phyloP scores from a whole-genome alignment of 768 basidiomycete species.

The Daedaleopsis nitida region DNA sequence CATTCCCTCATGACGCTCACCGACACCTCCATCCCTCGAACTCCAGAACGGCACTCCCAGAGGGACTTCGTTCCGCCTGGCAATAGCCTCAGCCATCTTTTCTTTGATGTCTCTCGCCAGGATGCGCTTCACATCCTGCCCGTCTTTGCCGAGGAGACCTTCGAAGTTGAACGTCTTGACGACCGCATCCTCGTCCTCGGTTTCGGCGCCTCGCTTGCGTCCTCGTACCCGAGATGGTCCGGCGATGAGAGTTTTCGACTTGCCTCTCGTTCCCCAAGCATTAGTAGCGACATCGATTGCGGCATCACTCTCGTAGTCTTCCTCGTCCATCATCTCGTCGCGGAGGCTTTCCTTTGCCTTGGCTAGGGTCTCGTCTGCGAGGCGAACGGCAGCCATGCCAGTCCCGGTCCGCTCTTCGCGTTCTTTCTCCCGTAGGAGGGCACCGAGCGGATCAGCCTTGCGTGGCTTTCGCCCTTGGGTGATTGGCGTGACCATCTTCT shows the following conservation, averaged over 20 bases:
- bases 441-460: constrained; percentile 50
- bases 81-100: constrained; percentile 19
- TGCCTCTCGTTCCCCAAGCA: background rate
- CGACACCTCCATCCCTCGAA: constrained; percentile 13
- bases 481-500: background rate
- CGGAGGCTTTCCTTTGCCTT: constrained; percentile 26
- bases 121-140: constrained; percentile 34
- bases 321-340: constrained; percentile 28
- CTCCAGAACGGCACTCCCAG: constrained; percentile 38
- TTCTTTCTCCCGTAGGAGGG: constrained; percentile 32
- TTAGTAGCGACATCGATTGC: constrained; percentile 5
- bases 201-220: background rate
- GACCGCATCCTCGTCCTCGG: constrained; percentile 8
- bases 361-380: constrained; percentile 21
- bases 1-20: constrained; percentile 25
- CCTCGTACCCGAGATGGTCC: background rate
- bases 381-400: constrained; percentile 23
- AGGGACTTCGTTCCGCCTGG: constrained; percentile 13
- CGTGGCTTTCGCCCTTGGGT: constrained; percentile 5
- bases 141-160: constrained; percentile 32
- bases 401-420: constrained; percentile 25
- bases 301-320: constrained; percentile 24
- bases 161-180: constrained; percentile 25
- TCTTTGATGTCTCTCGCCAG: constrained; percentile 24
- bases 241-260: background rate